Conservation (phyloP, 164 flowering plant genomes). For the Dillenia suffruticosa region DNA sequence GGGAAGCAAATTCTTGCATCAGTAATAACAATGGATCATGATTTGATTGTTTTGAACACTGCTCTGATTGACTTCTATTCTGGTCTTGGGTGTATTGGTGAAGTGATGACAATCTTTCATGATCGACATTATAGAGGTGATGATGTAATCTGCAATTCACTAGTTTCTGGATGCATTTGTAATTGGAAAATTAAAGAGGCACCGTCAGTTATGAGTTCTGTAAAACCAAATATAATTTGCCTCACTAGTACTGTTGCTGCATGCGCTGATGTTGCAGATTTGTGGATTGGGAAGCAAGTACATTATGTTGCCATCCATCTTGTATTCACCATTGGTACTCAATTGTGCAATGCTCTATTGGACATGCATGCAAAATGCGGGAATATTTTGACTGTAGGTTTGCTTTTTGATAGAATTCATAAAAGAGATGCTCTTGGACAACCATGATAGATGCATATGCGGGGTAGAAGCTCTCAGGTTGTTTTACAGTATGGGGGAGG, state of each 20-base stretch:
- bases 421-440: conserved; percentile 47
- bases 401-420: conserved; percentile 26
- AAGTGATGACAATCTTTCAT: conserved; percentile 32
- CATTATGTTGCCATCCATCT: conserved; percentile 41
- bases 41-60: conserved; percentile 41
- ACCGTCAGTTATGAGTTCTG: conserved; percentile 22
- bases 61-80: conserved; percentile 51
- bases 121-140: conserved; percentile 26
- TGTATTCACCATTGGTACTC: conserved; percentile 32
- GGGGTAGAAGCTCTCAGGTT: conserved; percentile 43
- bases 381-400: conserved; percentile 20
- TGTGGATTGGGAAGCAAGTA: conserved; percentile 44
- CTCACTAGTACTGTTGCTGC: conserved; percentile 46
- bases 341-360: conserved; percentile 38
- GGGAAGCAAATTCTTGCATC: conserved; percentile 52
- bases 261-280: conserved; percentile 43
- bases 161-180: conserved; percentile 41
- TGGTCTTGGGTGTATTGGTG: conserved; percentile 21
- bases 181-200: conserved; percentile 34
- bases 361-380: conserved; percentile 65
- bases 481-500: conserved; percentile 35
- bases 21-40: conserved; percentile 33
- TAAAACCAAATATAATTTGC: conserved; percentile 42
- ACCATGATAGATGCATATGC: conserved; percentile 42
- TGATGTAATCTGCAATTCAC: conserved; percentile 37